Conservation (phyloP, 1,284 basidiomycete genomes). For the Meira miltonrushii region DNA sequence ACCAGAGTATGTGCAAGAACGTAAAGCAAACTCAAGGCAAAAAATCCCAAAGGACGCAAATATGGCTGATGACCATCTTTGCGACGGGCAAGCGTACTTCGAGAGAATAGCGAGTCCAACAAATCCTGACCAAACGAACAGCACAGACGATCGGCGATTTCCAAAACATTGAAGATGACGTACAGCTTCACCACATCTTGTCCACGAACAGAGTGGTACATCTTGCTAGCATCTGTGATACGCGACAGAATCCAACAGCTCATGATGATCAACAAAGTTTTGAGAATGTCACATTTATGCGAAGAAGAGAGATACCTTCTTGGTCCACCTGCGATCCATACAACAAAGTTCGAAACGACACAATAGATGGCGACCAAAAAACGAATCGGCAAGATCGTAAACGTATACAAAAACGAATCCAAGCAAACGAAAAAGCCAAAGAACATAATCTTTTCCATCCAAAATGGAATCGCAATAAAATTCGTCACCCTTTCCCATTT, state of each 20-base stretch:
- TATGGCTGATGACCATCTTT: conserved; percentile 55
- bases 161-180: conserved; percentile 85
- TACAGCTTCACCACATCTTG: conserved; percentile 82
- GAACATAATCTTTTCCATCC: conserved; percentile 87
- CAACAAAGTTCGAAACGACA: conserved; percentile 26
- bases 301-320: conserved; percentile 55
- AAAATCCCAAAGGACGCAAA: conserved; percentile 76
- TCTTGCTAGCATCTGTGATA: conserved; percentile 91
- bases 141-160: conserved; percentile 89
- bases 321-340: conserved; percentile 30
- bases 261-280: conserved; percentile 69
- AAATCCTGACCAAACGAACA: conserved; percentile 97
- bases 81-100: conserved; percentile 70
- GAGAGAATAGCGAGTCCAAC: conserved; percentile 89
- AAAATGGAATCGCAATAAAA: conserved; percentile 85
- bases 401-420: conserved; percentile 95
- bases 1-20: conserved; percentile 77
- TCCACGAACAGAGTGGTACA: conserved; percentile 97
- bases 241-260: conserved; percentile 72
- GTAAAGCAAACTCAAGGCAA: conserved; percentile 75
- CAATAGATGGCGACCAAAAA: conserved; percentile 46
- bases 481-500: conserved; percentile 98
- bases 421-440: conserved; percentile 92
- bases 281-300: conserved; percentile 84
- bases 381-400: conserved; percentile 93